Base-by-base conservation (phyloP, 2,329 filamentous ascomycete species). In the Colletotrichum coccodes region DNA sequence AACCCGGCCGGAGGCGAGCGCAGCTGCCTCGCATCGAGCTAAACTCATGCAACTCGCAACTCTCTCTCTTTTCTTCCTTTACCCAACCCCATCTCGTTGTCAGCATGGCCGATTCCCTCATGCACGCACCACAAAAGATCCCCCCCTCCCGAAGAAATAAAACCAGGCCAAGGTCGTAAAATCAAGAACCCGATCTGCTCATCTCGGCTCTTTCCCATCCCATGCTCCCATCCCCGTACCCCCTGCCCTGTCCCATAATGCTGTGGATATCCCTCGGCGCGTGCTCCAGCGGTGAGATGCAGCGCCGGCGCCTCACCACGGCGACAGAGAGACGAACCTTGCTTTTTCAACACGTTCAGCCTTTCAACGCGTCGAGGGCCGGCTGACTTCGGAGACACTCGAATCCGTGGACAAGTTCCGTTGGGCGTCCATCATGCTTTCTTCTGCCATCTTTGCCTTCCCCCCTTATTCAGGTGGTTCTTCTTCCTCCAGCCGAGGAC, bases 161-260 rank as follows among this genome's bases (percentile, higher is more conserved):
- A 21, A 12, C 18, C 49, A 28, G 54, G 28, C 28, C 21, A 11
- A 30, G 34, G 36, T 36, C 61, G 21, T 34, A 42, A 58, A 57
- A 67, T 32, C 64, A 63, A 30, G 50, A 67, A 67, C 36, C 36
- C 64, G 28, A 65, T 68, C 53, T 64, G 46, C 53, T 68, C 60
- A 68, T 68, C 32, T 64, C 53, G 60, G 60, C 65, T 65, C 60
- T 53, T 53, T 49, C 38, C 53, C 60, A 65, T 63, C 50, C 64
- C 64, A 63, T 67, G 59, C 49, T 36, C 38, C 34, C 50, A 23
- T 38, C 60, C 52, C 60, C 52, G 53, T 26, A 4, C 47, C n/a
- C 47, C 26, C 47, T 30, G 53, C 14, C 6, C 23, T 11, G 53
- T 30, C 53, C 65, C 65, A 34, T 58, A 21, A n/a, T 28, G 30